Percentiles rank a stretch among this genome's conserved stretches.
phyloP scores from a whole-genome alignment of 2,329 filamentous ascomycete species.

The Cryphonectria naterciae region DNA sequence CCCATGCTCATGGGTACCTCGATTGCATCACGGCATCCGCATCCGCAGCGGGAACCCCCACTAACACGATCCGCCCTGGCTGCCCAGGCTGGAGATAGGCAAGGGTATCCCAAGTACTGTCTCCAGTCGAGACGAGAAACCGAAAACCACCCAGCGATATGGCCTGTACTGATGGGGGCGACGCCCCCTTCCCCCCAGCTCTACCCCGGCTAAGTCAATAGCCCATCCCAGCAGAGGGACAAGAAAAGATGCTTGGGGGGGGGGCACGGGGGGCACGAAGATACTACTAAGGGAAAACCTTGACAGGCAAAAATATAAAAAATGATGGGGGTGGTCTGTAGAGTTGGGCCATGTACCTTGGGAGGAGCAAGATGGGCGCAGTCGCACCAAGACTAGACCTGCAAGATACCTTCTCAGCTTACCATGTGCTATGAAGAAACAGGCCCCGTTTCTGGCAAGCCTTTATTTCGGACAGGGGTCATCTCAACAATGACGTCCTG shows the following conservation, averaged over 20 bases:
- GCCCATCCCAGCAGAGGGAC: neutral
- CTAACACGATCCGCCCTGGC: slow-evolving; percentile 9
- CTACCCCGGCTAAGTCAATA: neutral
- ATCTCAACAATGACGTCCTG: slow-evolving; percentile 25
- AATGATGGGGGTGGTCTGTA: neutral
- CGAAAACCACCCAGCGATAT: neutral
- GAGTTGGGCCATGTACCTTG: neutral
- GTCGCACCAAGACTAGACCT: neutral
- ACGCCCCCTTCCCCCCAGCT: neutral
- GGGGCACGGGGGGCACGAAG: neutral
- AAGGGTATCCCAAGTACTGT: neutral
- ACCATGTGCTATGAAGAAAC: neutral
- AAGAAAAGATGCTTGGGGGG: neutral
- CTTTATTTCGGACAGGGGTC: neutral
- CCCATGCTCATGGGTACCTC: slow-evolving; percentile 1
- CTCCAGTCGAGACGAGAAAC: neutral
- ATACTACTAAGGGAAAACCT: neutral
- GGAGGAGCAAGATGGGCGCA: neutral
- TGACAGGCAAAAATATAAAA: neutral
- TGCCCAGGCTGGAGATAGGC: neutral
- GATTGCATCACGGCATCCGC: neutral
- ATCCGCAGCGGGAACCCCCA: slow-evolving; percentile 17
- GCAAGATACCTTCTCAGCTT: slow-evolving; percentile 13
- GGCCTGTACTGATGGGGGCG: neutral
- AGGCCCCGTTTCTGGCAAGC: neutral